Conservation (phyloP, 163 green algal species). For the Chloromonas sp. region DNA sequence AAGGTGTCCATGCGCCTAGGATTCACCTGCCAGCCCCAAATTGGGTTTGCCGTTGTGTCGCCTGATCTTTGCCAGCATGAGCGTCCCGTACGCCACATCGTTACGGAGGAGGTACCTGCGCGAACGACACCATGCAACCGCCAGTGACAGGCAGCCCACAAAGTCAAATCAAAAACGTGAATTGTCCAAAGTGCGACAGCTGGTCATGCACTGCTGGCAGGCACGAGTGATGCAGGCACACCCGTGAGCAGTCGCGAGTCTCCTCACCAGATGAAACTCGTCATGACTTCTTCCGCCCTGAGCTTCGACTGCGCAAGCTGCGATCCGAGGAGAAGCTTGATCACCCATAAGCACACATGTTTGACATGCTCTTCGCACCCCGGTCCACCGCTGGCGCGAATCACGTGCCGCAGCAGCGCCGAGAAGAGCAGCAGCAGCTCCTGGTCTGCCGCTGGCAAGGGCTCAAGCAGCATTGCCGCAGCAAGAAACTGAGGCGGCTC, state of each 20-base stretch:
- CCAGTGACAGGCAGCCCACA: neutral
- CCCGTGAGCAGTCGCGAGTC: neutral
- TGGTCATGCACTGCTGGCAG: neutral
- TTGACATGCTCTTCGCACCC: slow-evolving; percentile 21
- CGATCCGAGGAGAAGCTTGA: slow-evolving; percentile 1
- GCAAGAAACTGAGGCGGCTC: too few species aligned
- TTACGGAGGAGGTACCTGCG: slow-evolving; percentile 13
- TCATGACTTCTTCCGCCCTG: slow-evolving; percentile 18
- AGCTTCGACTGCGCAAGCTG: neutral
- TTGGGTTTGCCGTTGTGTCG: neutral
- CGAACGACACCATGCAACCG: neutral
- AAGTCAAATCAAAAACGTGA: neutral
- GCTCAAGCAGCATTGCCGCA: slow-evolving; percentile 5
- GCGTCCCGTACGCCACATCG: slow-evolving; percentile 7
- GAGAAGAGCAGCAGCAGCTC: slow-evolving; percentile 38
- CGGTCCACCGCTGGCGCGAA: slow-evolving; percentile 2
- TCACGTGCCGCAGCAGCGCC: slow-evolving; percentile 25
- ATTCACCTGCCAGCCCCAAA: neutral
- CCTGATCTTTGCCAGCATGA: slow-evolving; percentile 8
- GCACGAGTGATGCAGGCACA: neutral
- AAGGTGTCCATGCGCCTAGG: neutral
- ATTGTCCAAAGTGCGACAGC: neutral
- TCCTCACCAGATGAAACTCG: slow-evolving; percentile 29
- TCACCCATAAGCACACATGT: slow-evolving; percentile 16
- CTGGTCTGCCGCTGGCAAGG: slow-evolving; percentile 14